These are phyloP conservation scores for Acacia pycnantha DNA, from an alignment of 331 rosid species.

Conservation along the genomic window DNA sequence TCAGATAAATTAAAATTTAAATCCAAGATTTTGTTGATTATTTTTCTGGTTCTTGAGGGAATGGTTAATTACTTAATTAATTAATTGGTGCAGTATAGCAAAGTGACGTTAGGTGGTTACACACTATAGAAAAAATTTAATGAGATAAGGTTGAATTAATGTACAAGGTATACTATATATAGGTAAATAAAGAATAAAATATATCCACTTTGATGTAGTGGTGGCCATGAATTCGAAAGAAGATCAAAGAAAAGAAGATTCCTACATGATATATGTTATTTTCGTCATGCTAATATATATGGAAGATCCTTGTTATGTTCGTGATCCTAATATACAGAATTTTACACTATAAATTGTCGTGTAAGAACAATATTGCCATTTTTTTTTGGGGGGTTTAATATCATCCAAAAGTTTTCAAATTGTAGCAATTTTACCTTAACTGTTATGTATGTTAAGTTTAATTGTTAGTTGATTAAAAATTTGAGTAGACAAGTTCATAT, in stretches of 20 bases:
- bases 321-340: too few species aligned
- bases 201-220: neutral
- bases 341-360: too few species aligned
- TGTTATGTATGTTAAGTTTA: too few species aligned
- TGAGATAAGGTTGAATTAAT: neutral
- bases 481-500: too few species aligned
- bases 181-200: neutral
- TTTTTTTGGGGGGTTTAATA: rapidly evolving
- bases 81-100: neutral
- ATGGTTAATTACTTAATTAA: neutral
- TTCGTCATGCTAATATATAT: neutral
- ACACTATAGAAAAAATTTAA: neutral
- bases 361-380: too few species aligned
- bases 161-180: neutral
- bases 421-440: too few species aligned
- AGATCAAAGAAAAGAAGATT: neutral
- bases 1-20: neutral
- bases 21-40: neutral
- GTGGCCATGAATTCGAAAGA: neutral
- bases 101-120: neutral
- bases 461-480: rapidly evolving
- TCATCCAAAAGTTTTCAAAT: too few species aligned
- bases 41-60: neutral
- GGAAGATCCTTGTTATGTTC: neutral
- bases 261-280: too few species aligned